These are phyloP conservation scores for Eucalyptus marginata DNA, from an alignment of 345 rosid genomes.

Conservation along the genomic window DNA sequence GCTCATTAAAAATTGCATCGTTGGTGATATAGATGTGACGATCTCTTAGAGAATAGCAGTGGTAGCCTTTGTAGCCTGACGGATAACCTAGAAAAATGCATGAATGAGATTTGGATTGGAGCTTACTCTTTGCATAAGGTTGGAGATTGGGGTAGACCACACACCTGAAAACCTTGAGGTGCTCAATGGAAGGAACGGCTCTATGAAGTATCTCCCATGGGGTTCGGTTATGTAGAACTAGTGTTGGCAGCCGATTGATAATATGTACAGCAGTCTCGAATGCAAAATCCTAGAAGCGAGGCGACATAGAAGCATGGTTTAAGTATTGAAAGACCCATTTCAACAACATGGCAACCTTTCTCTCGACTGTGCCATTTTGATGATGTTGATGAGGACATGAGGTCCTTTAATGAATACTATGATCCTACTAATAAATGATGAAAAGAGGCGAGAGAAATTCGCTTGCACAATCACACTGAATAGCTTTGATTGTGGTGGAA, in stretches of 20 bases:
- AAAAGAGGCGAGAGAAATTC: background rate
- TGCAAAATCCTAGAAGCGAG: background rate
- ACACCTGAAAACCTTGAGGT: background rate
- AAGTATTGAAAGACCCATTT: background rate
- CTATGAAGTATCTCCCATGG: background rate
- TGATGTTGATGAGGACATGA: background rate
- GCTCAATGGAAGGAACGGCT: background rate
- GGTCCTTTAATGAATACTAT: background rate
- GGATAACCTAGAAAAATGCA: background rate
- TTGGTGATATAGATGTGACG: too few species aligned
- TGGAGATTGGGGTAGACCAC: background rate
- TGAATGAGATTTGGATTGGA: background rate
- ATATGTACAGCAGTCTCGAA: background rate
- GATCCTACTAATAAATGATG: background rate
- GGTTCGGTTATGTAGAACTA: background rate
- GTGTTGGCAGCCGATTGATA: background rate
- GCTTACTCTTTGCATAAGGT: background rate
- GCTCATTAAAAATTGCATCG: too few species aligned
- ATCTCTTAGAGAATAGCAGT: too few species aligned
- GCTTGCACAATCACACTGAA: background rate
- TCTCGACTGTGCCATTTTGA: background rate
- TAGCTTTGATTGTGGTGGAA: background rate
- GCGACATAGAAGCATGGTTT: background rate
- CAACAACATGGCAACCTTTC: background rate
- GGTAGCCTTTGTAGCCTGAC: background rate